These are phyloP conservation scores for Colletotrichum endophyticum DNA, from an alignment of 2,329 filamentous ascomycete species.

Conservation along the genomic window DNA sequence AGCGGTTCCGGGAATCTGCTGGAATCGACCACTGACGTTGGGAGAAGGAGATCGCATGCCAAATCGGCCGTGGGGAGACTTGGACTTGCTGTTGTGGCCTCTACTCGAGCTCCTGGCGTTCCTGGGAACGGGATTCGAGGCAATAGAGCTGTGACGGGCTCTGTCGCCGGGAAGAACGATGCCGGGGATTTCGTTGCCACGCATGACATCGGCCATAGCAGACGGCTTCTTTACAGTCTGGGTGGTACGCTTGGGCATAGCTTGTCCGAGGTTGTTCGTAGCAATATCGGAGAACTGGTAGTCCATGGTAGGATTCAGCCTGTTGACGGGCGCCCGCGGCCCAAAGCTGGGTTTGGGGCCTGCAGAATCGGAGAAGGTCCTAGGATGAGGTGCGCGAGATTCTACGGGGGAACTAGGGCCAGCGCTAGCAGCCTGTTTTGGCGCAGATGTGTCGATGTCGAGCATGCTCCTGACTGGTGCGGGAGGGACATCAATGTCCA, in stretches of 20 bases:
- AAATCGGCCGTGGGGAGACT: slow-evolving; percentile 57
- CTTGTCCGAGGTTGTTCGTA: slow-evolving; percentile 54
- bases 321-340: slow-evolving; percentile 28
- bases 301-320: slow-evolving; percentile 41
- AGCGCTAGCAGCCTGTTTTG: slow-evolving; percentile 39
- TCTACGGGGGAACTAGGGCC: slow-evolving; percentile 53
- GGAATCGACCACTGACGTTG: slow-evolving; percentile 17
- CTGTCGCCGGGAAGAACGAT: slow-evolving; percentile 54
- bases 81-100: slow-evolving; percentile 51
- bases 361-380: slow-evolving; percentile 61
- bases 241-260: slow-evolving; percentile 56
- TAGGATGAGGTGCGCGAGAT: slow-evolving; percentile 41
- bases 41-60: slow-evolving; percentile 21
- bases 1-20: slow-evolving; percentile 31
- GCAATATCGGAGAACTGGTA: slow-evolving; percentile 69
- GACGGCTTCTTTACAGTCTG: slow-evolving; percentile 44
- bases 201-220: slow-evolving; percentile 58
- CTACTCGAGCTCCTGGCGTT: slow-evolving; percentile 26
- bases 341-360: slow-evolving; percentile 50
- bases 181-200: slow-evolving; percentile 53
- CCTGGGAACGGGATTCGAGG: slow-evolving; percentile 25
- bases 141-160: slow-evolving; percentile 45
- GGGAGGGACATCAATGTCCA: slow-evolving; percentile 58
- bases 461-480: slow-evolving; percentile 57
- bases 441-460: slow-evolving; percentile 45